Base-by-base conservation (phyloP, 2,329 filamentous ascomycete genomes). In the Aspergillus sp. region DNA sequence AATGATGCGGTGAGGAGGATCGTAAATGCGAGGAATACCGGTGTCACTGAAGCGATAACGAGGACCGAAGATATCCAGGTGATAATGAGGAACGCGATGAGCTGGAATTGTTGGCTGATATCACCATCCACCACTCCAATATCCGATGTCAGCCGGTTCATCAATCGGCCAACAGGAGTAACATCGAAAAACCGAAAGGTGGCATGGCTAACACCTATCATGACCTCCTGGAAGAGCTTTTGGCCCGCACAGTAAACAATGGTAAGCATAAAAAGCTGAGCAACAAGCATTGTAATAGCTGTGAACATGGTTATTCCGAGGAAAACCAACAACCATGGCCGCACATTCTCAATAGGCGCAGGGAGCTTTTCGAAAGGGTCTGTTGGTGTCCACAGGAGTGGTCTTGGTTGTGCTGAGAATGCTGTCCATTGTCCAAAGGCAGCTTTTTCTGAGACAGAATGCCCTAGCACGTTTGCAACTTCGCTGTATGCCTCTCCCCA, bases 171-270 rank as follows among this genome's bases (percentile, higher is more conserved):
- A 0, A 96, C 87, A 0, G 93, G 93, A 0, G 93, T 96, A 4
- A 91, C 86, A 69, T 97, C 93, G 76, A 96, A 95, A 73, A 93
- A 97, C 1, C 91, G 86, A 75, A 97, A 96, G 0, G 88, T 93
- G 0, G 92, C 90, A 65, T 86, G 84, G 68, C 88, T 89, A 49
- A 96, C 90, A 51, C 83, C 84, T 2, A 82, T 77, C 75, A 96
- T 85, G 18, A 91, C 89, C 39, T 85, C 81, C 59, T 79, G 80
- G 74, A 96, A 96, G 49, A 97, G 83, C 6, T 80, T 78, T 64
- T 88, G 89, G 0, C 90, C 90, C 0, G 92, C 90, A 32, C 84
- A 83, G 70, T 95, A 93, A 20, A 91, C 85, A 61, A 96, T 90
- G n/a, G 88, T 77, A 12, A 93, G 81, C 67, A 93, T 84, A 32